phyloP scores from a whole-genome alignment of 2,329 filamentous ascomycete genomes.

The Arthrobotrys sinensis region DNA sequence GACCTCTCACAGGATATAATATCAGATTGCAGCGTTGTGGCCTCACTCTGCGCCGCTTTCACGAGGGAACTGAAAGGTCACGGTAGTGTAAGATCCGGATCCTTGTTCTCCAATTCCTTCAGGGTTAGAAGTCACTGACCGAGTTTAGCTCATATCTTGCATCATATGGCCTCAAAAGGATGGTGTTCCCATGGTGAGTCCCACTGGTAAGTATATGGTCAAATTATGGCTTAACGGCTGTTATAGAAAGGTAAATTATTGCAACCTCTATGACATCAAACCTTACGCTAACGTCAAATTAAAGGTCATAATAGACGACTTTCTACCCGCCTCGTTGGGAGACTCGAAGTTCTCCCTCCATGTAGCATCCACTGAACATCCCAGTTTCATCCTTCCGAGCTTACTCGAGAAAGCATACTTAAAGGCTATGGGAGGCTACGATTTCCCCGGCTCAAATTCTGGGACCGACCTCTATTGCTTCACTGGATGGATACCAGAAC shows the following conservation, averaged over 20 bases:
- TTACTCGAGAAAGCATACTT: conserved; percentile 96
- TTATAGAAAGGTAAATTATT: conserved; percentile 72
- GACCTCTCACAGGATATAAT: conserved; percentile 96
- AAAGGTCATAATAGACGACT: conserved; percentile 89
- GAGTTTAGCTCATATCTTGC: conserved; percentile 76
- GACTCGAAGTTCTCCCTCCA: conserved; percentile 78
- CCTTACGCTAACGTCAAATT: background rate
- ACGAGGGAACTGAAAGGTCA: conserved; percentile 79
- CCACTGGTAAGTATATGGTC: conserved; percentile 90
- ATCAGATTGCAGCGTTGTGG: conserved; percentile 96
- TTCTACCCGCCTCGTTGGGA: conserved; percentile 82
- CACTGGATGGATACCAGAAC: conserved; percentile 96
- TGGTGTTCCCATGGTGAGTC: conserved; percentile 76
- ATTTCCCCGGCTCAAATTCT: conserved; percentile 97
- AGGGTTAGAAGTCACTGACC: background rate
- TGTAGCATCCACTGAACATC: conserved; percentile 87
- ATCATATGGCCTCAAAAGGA: conserved; percentile 81
- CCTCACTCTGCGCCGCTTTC: conserved; percentile 87
- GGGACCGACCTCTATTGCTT: conserved; percentile 94
- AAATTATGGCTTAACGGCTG: conserved; percentile 97
- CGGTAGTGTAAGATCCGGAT: conserved; percentile 73
- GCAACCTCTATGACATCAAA: background rate
- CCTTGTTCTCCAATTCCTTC: too few relatives aligned
- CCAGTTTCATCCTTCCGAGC: conserved; percentile 88
- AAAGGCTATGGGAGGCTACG: conserved; percentile 94